Evolutionary conservation across 2,329 filamentous ascomycete species (phyloP).

Genomic region (Didymella arachidicola): DNA sequence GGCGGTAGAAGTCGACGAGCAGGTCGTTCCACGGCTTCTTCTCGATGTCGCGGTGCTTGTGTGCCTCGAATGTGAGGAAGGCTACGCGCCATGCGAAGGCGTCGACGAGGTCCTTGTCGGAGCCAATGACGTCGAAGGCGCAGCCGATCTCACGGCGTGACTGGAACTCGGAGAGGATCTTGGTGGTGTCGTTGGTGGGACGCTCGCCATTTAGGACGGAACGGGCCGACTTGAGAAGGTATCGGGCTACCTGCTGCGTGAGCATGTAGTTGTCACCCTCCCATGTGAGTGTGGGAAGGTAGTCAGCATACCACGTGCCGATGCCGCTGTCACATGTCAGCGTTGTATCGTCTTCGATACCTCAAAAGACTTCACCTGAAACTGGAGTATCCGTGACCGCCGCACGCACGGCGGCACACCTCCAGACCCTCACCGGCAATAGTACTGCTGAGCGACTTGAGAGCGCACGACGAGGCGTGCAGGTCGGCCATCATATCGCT

Average conservation of each 20-base stretch:
- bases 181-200: slow-evolving; percentile 72
- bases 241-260: slow-evolving; percentile 79
- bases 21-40: slow-evolving; percentile 79
- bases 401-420: slow-evolving; percentile 76
- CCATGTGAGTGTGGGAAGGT: slow-evolving; percentile 75
- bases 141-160: slow-evolving; percentile 72
- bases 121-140: slow-evolving; percentile 76
- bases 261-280: slow-evolving; percentile 86
- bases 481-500: slow-evolving; percentile 75
- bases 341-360: slow-evolving; percentile 5
- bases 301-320: slow-evolving; percentile 76
- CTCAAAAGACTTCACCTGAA: slow-evolving; percentile 58
- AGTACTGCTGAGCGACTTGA: slow-evolving; percentile 76
- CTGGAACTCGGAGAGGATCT: slow-evolving; percentile 71
- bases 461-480: slow-evolving; percentile 77
- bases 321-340: slow-evolving; percentile 63
- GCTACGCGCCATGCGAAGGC: slow-evolving; percentile 80
- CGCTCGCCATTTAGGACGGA: slow-evolving; percentile 71
- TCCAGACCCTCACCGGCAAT: slow-evolving; percentile 78
- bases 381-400: slow-evolving; percentile 77
- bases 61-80: slow-evolving; percentile 77
- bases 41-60: slow-evolving; percentile 76
- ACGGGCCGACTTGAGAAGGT: slow-evolving; percentile 78
- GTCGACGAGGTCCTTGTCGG: slow-evolving; percentile 73
- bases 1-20: slow-evolving; percentile 78